A percentile compares a stretch with the other conserved stretches of the same genome.
Evolutionary conservation across 768 basidiomycete genomes (phyloP).

Genomic region (Tylopilus sp.): DNA sequence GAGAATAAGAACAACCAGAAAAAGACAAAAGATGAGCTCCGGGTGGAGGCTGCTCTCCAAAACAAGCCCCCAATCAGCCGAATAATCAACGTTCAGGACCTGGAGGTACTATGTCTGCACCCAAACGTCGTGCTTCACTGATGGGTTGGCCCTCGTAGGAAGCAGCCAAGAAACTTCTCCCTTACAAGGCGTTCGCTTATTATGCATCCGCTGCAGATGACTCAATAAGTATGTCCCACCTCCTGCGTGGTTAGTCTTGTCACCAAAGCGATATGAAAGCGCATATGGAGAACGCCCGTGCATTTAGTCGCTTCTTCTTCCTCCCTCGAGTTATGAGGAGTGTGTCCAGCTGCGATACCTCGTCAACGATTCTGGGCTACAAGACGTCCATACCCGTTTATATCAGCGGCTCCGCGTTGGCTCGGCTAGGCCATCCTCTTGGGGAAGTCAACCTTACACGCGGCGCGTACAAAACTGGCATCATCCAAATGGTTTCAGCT

Average conservation of each 20-base stretch:
- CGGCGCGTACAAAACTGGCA: constrained; percentile 59
- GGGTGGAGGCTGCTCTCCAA: constrained; percentile 59
- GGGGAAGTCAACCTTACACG: constrained; percentile 83
- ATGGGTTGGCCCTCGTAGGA: constrained; percentile 39
- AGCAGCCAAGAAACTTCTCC: constrained; percentile 69
- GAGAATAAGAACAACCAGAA: constrained; percentile 37
- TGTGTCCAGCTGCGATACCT: constrained; percentile 61
- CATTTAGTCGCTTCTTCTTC: constrained; percentile 87
- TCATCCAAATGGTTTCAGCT: constrained; percentile 84
- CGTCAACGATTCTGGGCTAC: constrained; percentile 71
- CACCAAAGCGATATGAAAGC: constrained; percentile 36
- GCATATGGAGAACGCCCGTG: constrained; percentile 64
- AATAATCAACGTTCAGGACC: constrained; percentile 74
- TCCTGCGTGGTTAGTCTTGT: constrained; percentile 13
- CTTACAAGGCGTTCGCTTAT: constrained; percentile 75
- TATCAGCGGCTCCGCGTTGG: constrained; percentile 78
- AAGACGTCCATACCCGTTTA: constrained; percentile 75
- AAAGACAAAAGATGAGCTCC: constrained; percentile 67
- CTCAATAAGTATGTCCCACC: constrained; percentile 58
- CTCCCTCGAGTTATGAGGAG: constrained; percentile 75
- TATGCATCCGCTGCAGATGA: constrained; percentile 88
- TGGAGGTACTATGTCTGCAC: constrained; percentile 60
- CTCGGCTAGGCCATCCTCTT: constrained; percentile 85
- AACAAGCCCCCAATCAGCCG: constrained; percentile 62
- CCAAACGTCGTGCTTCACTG: background rate